phyloP scores from a whole-genome alignment of 176 grass and related monocot species.

The Hyparrhenia diplandra region DNA sequence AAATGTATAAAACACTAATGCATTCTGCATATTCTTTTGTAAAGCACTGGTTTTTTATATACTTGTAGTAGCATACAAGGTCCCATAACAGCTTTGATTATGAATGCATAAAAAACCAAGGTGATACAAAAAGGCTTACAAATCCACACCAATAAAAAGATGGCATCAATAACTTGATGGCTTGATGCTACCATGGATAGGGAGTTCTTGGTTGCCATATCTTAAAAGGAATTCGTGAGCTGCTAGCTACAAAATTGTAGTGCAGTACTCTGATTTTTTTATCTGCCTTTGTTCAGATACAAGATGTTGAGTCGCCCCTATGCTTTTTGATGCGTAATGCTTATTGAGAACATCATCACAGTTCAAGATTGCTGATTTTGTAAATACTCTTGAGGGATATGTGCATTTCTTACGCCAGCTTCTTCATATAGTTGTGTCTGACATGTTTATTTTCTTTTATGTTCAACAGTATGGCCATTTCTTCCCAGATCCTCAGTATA shows the following conservation, averaged over 20 bases:
- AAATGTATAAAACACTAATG: slow-evolving; percentile 4
- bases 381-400: slow-evolving; percentile 35
- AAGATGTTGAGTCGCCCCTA: slow-evolving; percentile 90
- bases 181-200: neutral
- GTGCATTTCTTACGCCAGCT: slow-evolving; percentile 1
- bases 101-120: slow-evolving; percentile 1
- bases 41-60: slow-evolving; percentile 10
- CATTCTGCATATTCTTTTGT: neutral
- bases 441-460: slow-evolving; percentile 22
- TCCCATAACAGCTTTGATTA: neutral
- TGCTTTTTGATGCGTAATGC: slow-evolving; percentile 89
- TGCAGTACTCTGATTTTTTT: slow-evolving; percentile 8
- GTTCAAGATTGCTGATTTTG: slow-evolving; percentile 78
- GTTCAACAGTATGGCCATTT: slow-evolving; percentile 94
- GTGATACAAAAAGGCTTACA: neutral
- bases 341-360: slow-evolving; percentile 91
- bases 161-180: neutral
- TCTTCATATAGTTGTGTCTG: slow-evolving; percentile 9
- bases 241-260: slow-evolving; percentile 4
- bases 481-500: slow-evolving; percentile 95
- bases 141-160: neutral
- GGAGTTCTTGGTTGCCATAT: neutral
- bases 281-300: slow-evolving; percentile 44
- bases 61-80: neutral
- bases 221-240: neutral